These are phyloP conservation scores for Zalaria sp. DNA, from an alignment of 2,329 filamentous ascomycete species.

Conservation along the genomic window DNA sequence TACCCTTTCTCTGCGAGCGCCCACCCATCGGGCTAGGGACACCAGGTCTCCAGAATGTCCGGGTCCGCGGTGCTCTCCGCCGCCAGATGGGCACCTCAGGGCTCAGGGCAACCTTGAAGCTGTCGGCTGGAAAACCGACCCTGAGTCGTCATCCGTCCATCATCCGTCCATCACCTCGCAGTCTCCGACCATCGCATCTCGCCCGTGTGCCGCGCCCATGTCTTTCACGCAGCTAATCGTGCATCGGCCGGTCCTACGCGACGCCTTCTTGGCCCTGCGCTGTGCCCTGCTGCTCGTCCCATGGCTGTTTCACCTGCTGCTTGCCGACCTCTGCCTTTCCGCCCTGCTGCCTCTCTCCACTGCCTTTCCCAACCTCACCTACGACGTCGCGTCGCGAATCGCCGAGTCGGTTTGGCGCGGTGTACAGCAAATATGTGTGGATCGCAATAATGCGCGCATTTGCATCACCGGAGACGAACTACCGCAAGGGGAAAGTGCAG, in stretches of 20 bases:
- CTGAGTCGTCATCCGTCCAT: too few species aligned
- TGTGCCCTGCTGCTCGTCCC: conserved; percentile 22
- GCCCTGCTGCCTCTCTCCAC: conserved; percentile 17
- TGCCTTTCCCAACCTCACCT: conserved; percentile 33
- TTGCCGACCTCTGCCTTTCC: conserved; percentile 34
- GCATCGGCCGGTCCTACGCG: background rate
- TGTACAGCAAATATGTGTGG: conserved; percentile 44
- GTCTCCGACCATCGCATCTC: background rate
- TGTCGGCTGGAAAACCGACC: too few species aligned
- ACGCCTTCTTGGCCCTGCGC: conserved; percentile 26
- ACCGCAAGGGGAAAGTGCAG: conserved; percentile 41
- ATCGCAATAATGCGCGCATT: conserved; percentile 39
- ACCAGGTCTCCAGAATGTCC: too few species aligned
- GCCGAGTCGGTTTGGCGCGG: conserved; percentile 42
- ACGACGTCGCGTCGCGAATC: conserved; percentile 40
- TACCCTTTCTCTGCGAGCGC: too few species aligned
- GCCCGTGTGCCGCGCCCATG: background rate
- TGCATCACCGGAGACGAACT: conserved; percentile 38
- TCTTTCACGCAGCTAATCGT: background rate
- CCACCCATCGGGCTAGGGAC: too few species aligned
- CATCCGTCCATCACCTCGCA: too few species aligned
- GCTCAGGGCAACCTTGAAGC: too few species aligned
- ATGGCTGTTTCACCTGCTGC: conserved; percentile 37
- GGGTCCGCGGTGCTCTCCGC: too few species aligned
- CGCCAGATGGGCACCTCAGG: too few species aligned